These are phyloP conservation scores for Citrus maxima DNA, from an alignment of 345 rosid genomes.

Conservation along the genomic window DNA sequence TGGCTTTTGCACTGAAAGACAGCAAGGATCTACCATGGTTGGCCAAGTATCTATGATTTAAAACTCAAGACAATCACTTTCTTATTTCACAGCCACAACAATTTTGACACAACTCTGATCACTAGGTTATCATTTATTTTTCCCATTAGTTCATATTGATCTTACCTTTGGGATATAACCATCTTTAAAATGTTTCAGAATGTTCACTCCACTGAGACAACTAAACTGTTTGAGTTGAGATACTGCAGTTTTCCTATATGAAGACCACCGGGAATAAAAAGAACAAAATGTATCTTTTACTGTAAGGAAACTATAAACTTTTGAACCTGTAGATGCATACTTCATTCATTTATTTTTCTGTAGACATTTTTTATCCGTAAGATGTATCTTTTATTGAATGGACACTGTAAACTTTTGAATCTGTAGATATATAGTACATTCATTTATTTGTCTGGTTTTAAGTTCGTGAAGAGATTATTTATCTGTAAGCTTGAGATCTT, in stretches of 20 bases:
- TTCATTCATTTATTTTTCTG: neutral
- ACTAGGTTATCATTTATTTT: neutral
- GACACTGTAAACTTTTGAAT: neutral
- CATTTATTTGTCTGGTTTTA: neutral
- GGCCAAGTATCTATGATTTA: conserved; percentile 63
- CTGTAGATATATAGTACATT: neutral
- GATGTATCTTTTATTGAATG: neutral
- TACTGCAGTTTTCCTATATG: neutral
- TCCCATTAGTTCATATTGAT: neutral
- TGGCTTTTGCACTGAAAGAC: conserved; percentile 85
- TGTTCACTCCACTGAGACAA: neutral
- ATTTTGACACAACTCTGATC: conserved; percentile 14
- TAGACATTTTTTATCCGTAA: too few species aligned
- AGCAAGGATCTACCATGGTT: conserved; percentile 80
- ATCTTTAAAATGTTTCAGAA: neutral
- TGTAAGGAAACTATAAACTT: neutral
- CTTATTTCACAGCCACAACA: conserved; percentile 25
- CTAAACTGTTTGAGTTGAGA: neutral
- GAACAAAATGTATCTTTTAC: neutral
- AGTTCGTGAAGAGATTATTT: neutral
- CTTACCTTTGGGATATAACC: neutral
- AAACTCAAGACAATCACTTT: neutral
- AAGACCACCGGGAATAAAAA: neutral
- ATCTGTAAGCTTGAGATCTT: neutral
- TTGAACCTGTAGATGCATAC: neutral